Evolutionary conservation across 2,329 filamentous ascomycete genomes (phyloP).

Genomic region (Verticillium longisporum): DNA sequence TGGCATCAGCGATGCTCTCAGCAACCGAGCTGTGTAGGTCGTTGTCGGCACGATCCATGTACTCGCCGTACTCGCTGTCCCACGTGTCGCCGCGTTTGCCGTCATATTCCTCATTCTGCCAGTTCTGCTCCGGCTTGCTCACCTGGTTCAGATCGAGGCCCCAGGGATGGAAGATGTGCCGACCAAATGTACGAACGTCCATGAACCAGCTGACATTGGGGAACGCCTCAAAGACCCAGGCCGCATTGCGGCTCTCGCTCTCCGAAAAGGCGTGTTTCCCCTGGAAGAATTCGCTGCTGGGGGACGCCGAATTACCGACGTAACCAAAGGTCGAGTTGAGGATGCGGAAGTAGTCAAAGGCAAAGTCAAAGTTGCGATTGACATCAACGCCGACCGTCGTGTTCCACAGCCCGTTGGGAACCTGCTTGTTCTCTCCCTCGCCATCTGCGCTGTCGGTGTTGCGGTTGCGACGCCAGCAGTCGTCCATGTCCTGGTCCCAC

Average conservation of each 20-base stretch:
- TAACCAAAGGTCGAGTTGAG: slow-evolving; percentile 30
- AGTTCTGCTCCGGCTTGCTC: slow-evolving; percentile 36
- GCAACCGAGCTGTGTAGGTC: slow-evolving; percentile 21
- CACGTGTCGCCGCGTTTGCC: slow-evolving; percentile 38
- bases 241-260: slow-evolving; percentile 46
- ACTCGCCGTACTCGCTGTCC: slow-evolving; percentile 35
- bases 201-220: slow-evolving; percentile 46
- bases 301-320: slow-evolving; percentile 20
- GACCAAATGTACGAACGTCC: slow-evolving; percentile 48
- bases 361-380: slow-evolving; percentile 51
- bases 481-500: slow-evolving; percentile 40
- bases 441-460: slow-evolving; percentile 28
- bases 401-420: not conserved
- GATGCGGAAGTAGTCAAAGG: slow-evolving; percentile 43
- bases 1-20: slow-evolving; percentile 24
- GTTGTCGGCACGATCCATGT: slow-evolving; percentile 26
- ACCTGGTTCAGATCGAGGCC: slow-evolving; percentile 46
- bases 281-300: slow-evolving; percentile 40
- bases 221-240: slow-evolving; percentile 42
- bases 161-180: slow-evolving; percentile 48
- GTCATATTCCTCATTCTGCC: slow-evolving; percentile 35
- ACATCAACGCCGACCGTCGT: slow-evolving; percentile 38
- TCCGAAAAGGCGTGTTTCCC: slow-evolving; percentile 46
- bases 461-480: slow-evolving; percentile 50
- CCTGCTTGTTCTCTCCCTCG: slow-evolving; percentile 1